Base-by-base conservation (phyloP, 2,329 filamentous ascomycete genomes). In the Chrysoporthe austroafricana region DNA sequence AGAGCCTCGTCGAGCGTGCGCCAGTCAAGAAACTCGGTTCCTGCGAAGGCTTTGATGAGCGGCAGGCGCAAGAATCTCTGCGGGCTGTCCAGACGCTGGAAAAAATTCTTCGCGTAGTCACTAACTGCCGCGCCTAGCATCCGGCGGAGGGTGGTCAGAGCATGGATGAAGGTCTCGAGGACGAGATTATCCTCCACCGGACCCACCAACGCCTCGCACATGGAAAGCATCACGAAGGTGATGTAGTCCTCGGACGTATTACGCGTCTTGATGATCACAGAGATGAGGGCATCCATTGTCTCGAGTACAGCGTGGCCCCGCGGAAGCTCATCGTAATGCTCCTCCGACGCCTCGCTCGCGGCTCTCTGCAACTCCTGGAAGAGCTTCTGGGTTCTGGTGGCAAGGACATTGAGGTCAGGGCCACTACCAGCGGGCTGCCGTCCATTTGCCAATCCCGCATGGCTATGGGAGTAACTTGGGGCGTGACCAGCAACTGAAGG, bases 1-100 rank as follows among this genome's bases (percentile, higher is more conserved):
- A 94, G 86, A 63, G 91, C 89, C 32, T 87, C 83, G 73, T 94
- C 92, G 62, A 94, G 86, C 63, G 85, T 85, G 63, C 82, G 82
- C 83, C 88, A 88, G 72, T 90, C 87, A 8, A 91, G 74, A 48
- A 90, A 81, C 64, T 90, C 88, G 2, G 87, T 88, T 46, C 83
- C 83, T 56, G 87, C 79, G 52, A 91, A 77, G 3, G 87, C 86
- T 13, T 84, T 80, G 58, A 89, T 83, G 2, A 90, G 78, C 21
- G 86, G 84, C 26, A 89, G 77, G 71, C 85, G 86, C 11, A 90
- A 79, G 70, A 90, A 85, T 62, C 80, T 81, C 32, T 85, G 79
- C 13, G 63, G 42, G 1, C 84, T 84, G 0, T 85, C 82, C 72
- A 89, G 86, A 67, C 86, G 82, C 66, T 83, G 83, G 74, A 90